A percentile compares a stretch with the other conserved stretches of the same genome.
Conservation (phyloP, 2,329 filamentous ascomycete genomes). For the Trichoderma afroharzianum region DNA sequence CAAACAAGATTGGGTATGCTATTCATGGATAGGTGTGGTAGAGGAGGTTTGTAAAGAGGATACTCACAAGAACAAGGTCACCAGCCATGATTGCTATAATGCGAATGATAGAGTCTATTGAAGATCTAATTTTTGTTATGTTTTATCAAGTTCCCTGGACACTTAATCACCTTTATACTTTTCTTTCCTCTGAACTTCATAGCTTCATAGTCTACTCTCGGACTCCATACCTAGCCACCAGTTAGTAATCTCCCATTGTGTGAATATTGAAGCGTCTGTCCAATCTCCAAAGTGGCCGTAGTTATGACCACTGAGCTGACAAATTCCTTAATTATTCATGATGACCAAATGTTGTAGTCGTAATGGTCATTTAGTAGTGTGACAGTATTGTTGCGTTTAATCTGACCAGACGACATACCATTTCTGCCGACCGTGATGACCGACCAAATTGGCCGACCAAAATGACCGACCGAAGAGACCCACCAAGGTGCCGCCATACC, state of each 20-base stretch:
- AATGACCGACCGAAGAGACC: neutral
- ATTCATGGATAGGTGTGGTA: neutral
- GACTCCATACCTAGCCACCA: neutral
- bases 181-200: neutral
- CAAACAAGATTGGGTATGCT: neutral
- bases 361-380: neutral
- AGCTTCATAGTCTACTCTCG: accelerated
- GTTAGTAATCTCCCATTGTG: neutral
- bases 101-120: neutral
- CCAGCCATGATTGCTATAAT: neutral
- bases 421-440: neutral
- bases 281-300: neutral
- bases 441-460: neutral
- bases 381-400: neutral
- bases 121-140: neutral
- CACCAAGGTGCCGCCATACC: neutral
- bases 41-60: neutral
- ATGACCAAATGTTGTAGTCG: neutral
- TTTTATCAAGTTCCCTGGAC: neutral
- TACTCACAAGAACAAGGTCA: conserved; percentile 12
- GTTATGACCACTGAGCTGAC: neutral
- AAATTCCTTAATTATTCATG: neutral
- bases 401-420: neutral
- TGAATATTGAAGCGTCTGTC: neutral
- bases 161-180: neutral